Evolutionary conservation across 2,329 filamentous ascomycete genomes (phyloP), one percentile per base, ranked within the genome.

Genomic region (Botryotinia globosa): DNA sequence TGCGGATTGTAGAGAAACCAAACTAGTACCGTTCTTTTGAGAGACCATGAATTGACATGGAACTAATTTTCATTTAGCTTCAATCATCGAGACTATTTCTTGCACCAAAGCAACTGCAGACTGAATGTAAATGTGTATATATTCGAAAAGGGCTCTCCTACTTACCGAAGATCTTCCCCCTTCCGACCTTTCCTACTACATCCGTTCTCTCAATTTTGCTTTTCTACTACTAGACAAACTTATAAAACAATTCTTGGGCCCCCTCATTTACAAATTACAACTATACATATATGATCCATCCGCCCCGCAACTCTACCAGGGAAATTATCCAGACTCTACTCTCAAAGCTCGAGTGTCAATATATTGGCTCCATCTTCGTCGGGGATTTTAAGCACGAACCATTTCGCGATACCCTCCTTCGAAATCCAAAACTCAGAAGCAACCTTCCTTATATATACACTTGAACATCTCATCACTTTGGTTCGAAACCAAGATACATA

Each of bases 301-400:
- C 48, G 48, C 64, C 64, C 48, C 64, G 45, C 64, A 54, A 22
- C 48, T 48, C 22, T 10, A 66, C 64, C 64, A 66, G 48, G 64
- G 64, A 66, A 39, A 66, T 39, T 39, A 54, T 54, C 10, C 62
- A 65, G 18, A 34, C 32, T 45, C 14, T 45, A 34, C 32, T 45
- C 14, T 45, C 51, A 51, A 25, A 67, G 64, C 63, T 51, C 29
- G 45, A 67, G 45, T 67, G 37, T 63, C 61, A 39, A 39, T 37
- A 67, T 67, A 67, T 54, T 67, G 45, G 34, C 34, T 39, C 25
- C 34, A 39, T 67, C 64, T 56, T 42, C 34, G 10, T 29, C 48
- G 34, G 34, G 34, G 22, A 54, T 29, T 66, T 67, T 29, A 67
- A 54, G 64, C 64, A 67, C 64, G 64, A 34, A 67, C 45, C 45